Conservation (phyloP, 176 grass and related monocot species). For the Otatea glauca region DNA sequence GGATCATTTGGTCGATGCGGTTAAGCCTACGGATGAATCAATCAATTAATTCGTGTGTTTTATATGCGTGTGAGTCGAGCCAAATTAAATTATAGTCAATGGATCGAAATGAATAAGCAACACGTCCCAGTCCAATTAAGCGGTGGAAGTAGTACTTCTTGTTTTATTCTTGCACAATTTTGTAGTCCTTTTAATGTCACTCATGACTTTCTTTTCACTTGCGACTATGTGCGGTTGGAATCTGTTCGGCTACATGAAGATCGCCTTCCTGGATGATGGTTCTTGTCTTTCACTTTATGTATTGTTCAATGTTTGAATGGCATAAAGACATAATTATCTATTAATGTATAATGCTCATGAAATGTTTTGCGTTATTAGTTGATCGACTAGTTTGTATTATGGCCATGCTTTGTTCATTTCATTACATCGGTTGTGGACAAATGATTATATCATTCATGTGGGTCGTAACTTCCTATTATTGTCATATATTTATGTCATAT, state of each 20-base stretch:
- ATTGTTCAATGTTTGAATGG: constrained; percentile 19
- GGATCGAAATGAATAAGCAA: too few relatives aligned
- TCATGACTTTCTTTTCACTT: constrained; percentile 27
- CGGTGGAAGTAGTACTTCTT: too few relatives aligned
- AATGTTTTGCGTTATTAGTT: not conserved
- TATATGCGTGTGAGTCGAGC: too few relatives aligned
- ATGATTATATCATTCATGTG: not conserved
- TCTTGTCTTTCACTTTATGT: constrained; percentile 25
- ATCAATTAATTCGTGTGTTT: too few relatives aligned
- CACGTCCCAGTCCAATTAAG: too few relatives aligned
- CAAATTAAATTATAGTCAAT: too few relatives aligned
- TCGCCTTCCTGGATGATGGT: constrained; percentile 39
- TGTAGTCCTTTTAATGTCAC: not conserved
- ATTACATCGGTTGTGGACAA: not conserved
- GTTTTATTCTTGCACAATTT: constrained; percentile 1
- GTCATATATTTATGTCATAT: too few relatives aligned
- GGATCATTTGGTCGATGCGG: too few relatives aligned
- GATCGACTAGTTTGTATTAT: too few relatives aligned
- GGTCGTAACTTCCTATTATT: too few relatives aligned
- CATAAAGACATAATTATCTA: constrained; percentile 23
- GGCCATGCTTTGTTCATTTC: not conserved
- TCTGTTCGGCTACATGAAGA: constrained; percentile 21
- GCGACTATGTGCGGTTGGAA: constrained; percentile 28
- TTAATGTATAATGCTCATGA: not conserved
- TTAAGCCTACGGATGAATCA: too few relatives aligned